A percentile compares a stretch with the other conserved stretches of the same genome.
Evolutionary conservation across 805 yeast species (phyloP).

Genomic region (Maudiozyma saulgeensis): DNA sequence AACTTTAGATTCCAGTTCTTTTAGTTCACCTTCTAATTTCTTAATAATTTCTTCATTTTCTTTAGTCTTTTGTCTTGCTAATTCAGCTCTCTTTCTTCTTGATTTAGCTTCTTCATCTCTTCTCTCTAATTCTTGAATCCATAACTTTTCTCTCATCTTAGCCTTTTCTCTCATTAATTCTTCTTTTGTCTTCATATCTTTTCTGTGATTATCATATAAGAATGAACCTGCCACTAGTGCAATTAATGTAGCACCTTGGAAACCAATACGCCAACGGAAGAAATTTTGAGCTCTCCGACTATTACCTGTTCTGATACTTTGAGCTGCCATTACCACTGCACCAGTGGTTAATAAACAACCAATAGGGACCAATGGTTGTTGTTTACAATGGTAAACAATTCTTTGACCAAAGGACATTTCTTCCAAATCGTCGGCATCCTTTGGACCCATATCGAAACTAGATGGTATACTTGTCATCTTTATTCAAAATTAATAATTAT

Average conservation of each 20-base stretch:
- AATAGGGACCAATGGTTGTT: constrained; percentile 83
- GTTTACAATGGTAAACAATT: constrained; percentile 53
- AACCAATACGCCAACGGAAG: constrained; percentile 82
- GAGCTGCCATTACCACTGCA: constrained; percentile 73
- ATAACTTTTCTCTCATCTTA: constrained; percentile 68
- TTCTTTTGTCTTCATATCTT: constrained; percentile 44
- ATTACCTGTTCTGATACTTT: constrained; percentile 64
- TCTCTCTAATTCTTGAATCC: constrained; percentile 88
- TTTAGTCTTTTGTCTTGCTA: constrained; percentile 38
- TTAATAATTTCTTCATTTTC: constrained; percentile 30
- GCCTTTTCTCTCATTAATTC: constrained; percentile 70
- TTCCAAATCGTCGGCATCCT: constrained; percentile 3
- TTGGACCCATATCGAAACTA: constrained; percentile 10
- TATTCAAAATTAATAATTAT: background rate
- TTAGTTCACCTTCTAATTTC: constrained; percentile 20
- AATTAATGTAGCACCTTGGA: constrained; percentile 74
- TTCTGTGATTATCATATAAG: constrained; percentile 46
- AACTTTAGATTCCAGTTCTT: constrained; percentile 20
- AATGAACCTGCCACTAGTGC: constrained; percentile 78
- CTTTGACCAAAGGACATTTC: constrained; percentile 25
- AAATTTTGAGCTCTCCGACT: constrained; percentile 69
- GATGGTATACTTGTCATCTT: constrained; percentile 27
- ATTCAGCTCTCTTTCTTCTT: constrained; percentile 58
- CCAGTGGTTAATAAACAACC: constrained; percentile 72
- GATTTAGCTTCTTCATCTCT: constrained; percentile 66